phyloP scores from a whole-genome alignment of 1,284 basidiomycete genomes.

The Cutaneotrichosporon cyanovorans region DNA sequence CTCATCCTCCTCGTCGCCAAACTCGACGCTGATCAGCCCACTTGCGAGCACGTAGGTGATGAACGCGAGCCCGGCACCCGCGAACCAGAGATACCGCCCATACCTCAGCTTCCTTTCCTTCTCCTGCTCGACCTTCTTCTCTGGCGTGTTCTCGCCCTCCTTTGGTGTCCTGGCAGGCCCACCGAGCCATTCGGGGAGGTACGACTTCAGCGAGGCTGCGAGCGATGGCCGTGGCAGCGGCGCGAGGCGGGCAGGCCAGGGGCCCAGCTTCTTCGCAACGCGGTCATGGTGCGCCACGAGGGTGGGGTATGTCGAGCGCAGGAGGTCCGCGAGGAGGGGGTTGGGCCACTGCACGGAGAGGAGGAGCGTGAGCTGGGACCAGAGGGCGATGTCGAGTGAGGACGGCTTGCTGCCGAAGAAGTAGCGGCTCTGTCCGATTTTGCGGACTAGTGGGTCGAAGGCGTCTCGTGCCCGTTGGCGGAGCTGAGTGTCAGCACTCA shows the following conservation, averaged over 20 bases:
- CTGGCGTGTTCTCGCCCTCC: not conserved
- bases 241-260: conserved; percentile 11
- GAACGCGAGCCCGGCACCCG: conserved; percentile 28
- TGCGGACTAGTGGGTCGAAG: conserved; percentile 30
- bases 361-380: conserved; percentile 41
- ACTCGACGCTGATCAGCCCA: conserved; percentile 33
- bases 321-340: conserved; percentile 35
- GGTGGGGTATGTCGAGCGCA: conserved; percentile 30
- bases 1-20: conserved; percentile 21
- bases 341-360: conserved; percentile 40
- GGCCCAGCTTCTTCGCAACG: conserved; percentile 15
- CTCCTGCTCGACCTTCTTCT: conserved; percentile 9
- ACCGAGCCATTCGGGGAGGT: conserved; percentile 1
- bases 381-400: conserved; percentile 40
- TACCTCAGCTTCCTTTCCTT: conserved; percentile 27
- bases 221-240: not conserved
- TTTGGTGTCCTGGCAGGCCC: not conserved
- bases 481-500: conserved; percentile 1
- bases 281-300: conserved; percentile 34
- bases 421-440: conserved; percentile 21
- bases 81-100: conserved; percentile 38
- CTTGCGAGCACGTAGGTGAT: conserved; percentile 32
- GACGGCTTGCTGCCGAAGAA: conserved; percentile 35
- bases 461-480: conserved; percentile 16
- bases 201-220: not conserved